Percentiles rank a stretch among this genome's conserved stretches.
Conservation (phyloP, 768 basidiomycete species). For the Clathrus columnatus region DNA sequence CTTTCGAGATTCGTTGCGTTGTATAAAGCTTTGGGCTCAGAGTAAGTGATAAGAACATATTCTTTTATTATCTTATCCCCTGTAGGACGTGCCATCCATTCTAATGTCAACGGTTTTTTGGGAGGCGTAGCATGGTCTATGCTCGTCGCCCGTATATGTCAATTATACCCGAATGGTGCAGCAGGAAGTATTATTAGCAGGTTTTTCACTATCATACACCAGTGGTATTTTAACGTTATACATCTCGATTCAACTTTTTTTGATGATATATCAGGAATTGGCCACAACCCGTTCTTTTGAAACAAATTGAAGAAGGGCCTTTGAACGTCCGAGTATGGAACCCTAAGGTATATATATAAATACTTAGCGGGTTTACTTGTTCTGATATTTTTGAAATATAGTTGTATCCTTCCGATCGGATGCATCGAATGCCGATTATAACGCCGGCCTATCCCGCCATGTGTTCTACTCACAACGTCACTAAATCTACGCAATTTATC, state of each 20-base stretch:
- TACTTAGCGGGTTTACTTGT: background rate
- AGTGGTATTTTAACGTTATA: constrained; percentile 55
- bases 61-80: background rate
- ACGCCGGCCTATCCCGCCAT: constrained; percentile 98
- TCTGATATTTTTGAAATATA: constrained; percentile 24
- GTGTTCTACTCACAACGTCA: constrained; percentile 98
- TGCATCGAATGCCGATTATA: constrained; percentile 99
- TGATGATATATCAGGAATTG: constrained; percentile 60
- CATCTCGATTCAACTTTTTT: constrained; percentile 10
- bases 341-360: constrained; percentile 57
- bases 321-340: constrained; percentile 96
- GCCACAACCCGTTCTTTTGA: constrained; percentile 96
- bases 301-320: constrained; percentile 94
- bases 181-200: constrained; percentile 94
- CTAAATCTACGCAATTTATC: constrained; percentile 89
- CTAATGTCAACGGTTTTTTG: constrained; percentile 94
- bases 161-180: constrained; percentile 90
- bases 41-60: constrained; percentile 39
- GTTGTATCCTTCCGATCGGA: constrained; percentile 84
- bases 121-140: constrained; percentile 99
- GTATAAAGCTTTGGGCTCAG: constrained; percentile 97
- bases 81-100: constrained; percentile 92
- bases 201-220: constrained; percentile 97
- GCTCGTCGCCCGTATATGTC: constrained; percentile 98
- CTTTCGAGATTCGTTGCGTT: constrained; percentile 89